phyloP scores from a whole-genome alignment of 2,329 filamentous ascomycete genomes.

The Colletotrichum acutatum region DNA sequence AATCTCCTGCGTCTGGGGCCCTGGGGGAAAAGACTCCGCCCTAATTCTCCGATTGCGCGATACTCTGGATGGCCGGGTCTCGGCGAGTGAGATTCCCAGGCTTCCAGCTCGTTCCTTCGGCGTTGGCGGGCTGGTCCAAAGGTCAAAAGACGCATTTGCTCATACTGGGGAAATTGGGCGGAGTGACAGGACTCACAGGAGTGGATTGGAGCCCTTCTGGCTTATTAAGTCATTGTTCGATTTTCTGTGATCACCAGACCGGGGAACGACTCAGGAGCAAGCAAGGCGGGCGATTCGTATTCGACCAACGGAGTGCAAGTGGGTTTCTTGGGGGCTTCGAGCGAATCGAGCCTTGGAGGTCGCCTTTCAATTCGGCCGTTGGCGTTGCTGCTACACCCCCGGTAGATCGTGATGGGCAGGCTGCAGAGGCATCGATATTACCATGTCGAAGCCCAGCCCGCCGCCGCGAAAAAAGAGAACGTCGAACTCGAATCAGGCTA shows the following conservation, averaged over 20 bases:
- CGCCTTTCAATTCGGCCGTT: conserved; percentile 5
- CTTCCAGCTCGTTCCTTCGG: no score
- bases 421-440: neutral
- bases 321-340: neutral
- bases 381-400: neutral
- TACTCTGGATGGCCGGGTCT: neutral
- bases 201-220: neutral
- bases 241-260: neutral
- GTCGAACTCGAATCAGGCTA: conserved; percentile 16
- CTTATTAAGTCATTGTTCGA: neutral
- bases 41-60: conserved; percentile 33
- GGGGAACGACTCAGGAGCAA: conserved; percentile 12
- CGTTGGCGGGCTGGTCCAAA: no score
- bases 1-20: conserved; percentile 11
- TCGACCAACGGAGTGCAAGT: conserved; percentile 5
- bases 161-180: conserved; percentile 21
- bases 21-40: neutral
- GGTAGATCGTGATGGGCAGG: conserved; percentile 14
- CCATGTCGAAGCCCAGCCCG: conserved; percentile 11
- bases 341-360: neutral
- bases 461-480: conserved; percentile 2
- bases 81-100: neutral
- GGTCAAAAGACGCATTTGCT: neutral
- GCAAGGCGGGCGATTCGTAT: conserved; percentile 1
- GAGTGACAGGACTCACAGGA: neutral